Evolutionary conservation across 192 early-diverging fungal genomes (phyloP).

Genomic region (Kickxella alabastrina): DNA sequence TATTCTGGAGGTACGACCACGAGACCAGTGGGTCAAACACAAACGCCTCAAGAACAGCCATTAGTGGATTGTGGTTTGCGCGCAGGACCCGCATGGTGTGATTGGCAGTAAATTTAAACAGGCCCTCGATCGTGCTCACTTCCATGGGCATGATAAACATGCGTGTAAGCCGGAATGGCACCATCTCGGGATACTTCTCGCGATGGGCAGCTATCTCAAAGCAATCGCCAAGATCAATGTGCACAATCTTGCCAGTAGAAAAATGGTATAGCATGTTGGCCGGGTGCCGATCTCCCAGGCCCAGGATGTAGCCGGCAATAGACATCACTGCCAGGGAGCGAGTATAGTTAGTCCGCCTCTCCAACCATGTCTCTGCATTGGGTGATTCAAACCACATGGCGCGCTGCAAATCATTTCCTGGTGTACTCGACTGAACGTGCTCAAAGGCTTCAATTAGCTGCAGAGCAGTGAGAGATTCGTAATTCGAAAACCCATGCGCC

Average conservation of each 20-base stretch:
- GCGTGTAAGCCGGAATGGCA: slow-evolving; percentile 93
- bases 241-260: slow-evolving; percentile 86
- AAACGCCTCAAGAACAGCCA: slow-evolving; percentile 98
- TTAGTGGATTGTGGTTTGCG: slow-evolving; percentile 92
- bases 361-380: slow-evolving; percentile 95
- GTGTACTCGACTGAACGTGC: slow-evolving; percentile 82
- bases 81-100: slow-evolving; percentile 92
- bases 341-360: slow-evolving; percentile 92
- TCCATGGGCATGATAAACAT: slow-evolving; percentile 98
- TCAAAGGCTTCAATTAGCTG: slow-evolving; percentile 97
- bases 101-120: slow-evolving; percentile 89
- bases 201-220: slow-evolving; percentile 96
- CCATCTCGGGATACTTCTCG: slow-evolving; percentile 89
- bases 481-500: slow-evolving; percentile 84
- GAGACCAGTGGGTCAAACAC: slow-evolving; percentile 79
- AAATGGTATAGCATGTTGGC: slow-evolving; percentile 92
- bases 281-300: slow-evolving; percentile 93
- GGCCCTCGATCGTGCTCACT: slow-evolving; percentile 92
- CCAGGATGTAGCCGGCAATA: slow-evolving; percentile 98
- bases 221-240: slow-evolving; percentile 98
- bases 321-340: slow-evolving; percentile 95
- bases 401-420: slow-evolving; percentile 87
- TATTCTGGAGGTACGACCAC: slow-evolving; percentile 16
- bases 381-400: slow-evolving; percentile 93
- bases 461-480: slow-evolving; percentile 77